Evolutionary conservation across 176 grass and related monocot genomes (phyloP).

Genomic region (Aegilops sharonensis): DNA sequence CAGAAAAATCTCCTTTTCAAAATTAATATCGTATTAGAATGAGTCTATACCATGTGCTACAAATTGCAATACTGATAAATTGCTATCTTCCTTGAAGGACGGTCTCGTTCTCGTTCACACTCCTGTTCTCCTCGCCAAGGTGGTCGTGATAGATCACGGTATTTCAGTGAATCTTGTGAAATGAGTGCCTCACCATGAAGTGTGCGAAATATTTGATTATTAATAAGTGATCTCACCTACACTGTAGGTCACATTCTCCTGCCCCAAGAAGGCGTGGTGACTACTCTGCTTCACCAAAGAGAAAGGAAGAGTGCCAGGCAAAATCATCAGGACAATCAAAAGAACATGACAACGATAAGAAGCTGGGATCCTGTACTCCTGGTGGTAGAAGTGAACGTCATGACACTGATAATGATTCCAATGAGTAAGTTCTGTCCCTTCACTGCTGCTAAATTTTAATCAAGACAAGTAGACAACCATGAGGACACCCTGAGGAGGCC

Average conservation of each 20-base stretch:
- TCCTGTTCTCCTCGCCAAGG: constrained; percentile 58
- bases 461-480: neutral
- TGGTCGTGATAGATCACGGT: constrained; percentile 61
- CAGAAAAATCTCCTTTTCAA: neutral
- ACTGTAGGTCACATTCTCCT: constrained; percentile 68
- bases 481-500: neutral
- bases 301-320: constrained; percentile 35
- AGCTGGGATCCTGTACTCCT: constrained; percentile 41
- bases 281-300: constrained; percentile 59
- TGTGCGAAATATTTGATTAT: neutral
- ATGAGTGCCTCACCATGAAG: neutral
- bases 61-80: constrained; percentile 5
- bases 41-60: neutral
- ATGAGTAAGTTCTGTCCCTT: constrained; percentile 44
- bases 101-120: constrained; percentile 52
- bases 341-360: constrained; percentile 33
- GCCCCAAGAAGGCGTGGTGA: constrained; percentile 53
- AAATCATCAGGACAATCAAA: constrained; percentile 42
- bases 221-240: neutral
- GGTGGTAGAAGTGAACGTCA: constrained; percentile 27
- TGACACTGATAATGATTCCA: constrained; percentile 39
- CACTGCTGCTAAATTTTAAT: neutral
- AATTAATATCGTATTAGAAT: neutral
- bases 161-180: neutral
- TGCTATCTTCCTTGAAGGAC: constrained; percentile 35